Conservation (phyloP, 495 filamentous ascomycete genomes). For the Oleoguttula mirabilis region DNA sequence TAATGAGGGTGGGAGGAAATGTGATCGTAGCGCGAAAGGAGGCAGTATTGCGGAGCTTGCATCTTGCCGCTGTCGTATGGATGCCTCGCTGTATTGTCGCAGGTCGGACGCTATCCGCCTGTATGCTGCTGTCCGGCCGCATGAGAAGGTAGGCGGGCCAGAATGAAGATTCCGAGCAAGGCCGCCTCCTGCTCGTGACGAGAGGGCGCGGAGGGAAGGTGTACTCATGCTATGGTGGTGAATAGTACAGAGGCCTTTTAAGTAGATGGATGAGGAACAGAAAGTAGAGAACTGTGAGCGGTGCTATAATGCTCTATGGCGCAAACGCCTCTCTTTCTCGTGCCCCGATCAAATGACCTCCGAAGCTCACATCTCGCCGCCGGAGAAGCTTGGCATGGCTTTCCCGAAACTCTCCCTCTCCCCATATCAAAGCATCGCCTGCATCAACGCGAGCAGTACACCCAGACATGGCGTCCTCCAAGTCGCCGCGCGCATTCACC, state of each 20-base stretch:
- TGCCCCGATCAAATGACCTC: too few relatives aligned
- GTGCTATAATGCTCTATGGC: too few relatives aligned
- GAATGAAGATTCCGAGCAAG: conserved; percentile 13
- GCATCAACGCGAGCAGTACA: too few relatives aligned
- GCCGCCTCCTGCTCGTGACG: conserved; percentile 22
- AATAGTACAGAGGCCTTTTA: too few relatives aligned
- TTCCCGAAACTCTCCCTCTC: too few relatives aligned
- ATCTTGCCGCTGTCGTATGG: conserved; percentile 13
- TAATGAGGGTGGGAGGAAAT: conserved; percentile 22
- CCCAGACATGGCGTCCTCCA: conserved; percentile 1
- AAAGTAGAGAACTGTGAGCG: too few relatives aligned
- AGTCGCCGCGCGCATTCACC: neutral
- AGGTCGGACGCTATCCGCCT: conserved; percentile 40
- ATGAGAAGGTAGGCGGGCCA: conserved; percentile 24
- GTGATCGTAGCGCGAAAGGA: conserved; percentile 22
- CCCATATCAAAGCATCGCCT: too few relatives aligned
- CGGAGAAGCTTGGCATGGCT: too few relatives aligned
- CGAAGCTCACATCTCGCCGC: too few relatives aligned
- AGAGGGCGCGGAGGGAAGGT: conserved; percentile 19
- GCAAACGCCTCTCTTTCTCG: too few relatives aligned
- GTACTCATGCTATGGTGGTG: conserved; percentile 26
- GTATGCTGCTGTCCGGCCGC: conserved; percentile 44
- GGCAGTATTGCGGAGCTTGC: conserved; percentile 1
- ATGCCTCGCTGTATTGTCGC: conserved; percentile 19
- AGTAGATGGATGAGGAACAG: too few relatives aligned